phyloP scores from a whole-genome alignment of 108 stramenopile genomes.

The Nannochloropsis salina region DNA sequence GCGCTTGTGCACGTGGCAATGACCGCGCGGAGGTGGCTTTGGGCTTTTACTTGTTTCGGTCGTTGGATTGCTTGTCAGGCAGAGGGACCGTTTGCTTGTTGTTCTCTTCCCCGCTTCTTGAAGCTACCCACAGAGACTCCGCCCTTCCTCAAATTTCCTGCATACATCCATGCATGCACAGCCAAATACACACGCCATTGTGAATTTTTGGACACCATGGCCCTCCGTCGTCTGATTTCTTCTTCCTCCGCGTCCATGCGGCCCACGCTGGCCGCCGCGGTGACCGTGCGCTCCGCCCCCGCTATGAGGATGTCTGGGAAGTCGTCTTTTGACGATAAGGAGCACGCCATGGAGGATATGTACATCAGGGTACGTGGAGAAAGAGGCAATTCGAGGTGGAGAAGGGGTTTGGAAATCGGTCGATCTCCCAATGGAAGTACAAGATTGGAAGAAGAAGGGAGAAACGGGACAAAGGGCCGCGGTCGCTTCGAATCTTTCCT shows the following conservation, averaged over 20 bases:
- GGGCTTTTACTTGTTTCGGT: too few species aligned
- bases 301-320: neutral
- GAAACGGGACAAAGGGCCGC: too few species aligned
- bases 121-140: neutral
- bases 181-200: too few species aligned
- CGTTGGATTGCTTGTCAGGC: too few species aligned
- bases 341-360: neutral
- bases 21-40: too few species aligned
- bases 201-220: neutral
- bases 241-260: neutral
- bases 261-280: neutral
- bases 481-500: neutral
- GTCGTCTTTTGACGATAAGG: neutral
- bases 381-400: neutral
- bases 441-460: too few species aligned
- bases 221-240: neutral
- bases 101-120: neutral
- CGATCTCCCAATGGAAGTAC: too few species aligned
- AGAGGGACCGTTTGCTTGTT: neutral
- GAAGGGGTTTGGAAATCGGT: too few species aligned
- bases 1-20: too few species aligned
- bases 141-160: neutral
- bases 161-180: neutral
- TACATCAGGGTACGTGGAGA: neutral
- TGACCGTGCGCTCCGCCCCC: neutral